These are phyloP conservation scores for Annulohypoxylon truncatum DNA, from an alignment of 2,329 filamentous ascomycete species.

Conservation along the genomic window DNA sequence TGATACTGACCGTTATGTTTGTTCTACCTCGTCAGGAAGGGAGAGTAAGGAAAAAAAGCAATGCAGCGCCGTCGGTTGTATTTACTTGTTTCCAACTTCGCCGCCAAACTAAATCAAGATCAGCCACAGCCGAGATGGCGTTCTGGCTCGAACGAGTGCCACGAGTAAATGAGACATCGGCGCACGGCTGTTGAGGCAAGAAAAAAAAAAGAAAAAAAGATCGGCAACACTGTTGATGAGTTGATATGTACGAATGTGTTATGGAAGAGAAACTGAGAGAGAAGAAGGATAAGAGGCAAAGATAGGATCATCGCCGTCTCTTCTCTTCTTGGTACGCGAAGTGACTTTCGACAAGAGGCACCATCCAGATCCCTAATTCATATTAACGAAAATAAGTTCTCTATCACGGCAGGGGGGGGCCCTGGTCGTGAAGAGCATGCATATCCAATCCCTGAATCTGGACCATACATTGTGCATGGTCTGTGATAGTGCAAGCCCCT, in stretches of 20 bases:
- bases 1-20: constrained; percentile 18
- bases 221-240: background rate
- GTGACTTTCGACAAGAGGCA: constrained; percentile 16
- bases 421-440: constrained; percentile 32
- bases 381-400: constrained; percentile 22
- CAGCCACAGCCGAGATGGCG: constrained; percentile 33
- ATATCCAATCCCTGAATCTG: constrained; percentile 42
- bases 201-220: background rate
- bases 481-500: constrained; percentile 36
- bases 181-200: background rate
- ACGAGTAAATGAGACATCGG: constrained; percentile 36
- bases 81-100: constrained; percentile 18
- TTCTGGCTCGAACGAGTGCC: constrained; percentile 20
- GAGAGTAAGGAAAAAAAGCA: constrained; percentile 16
- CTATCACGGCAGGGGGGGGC: constrained; percentile 28
- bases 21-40: constrained; percentile 12
- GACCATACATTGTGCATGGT: constrained; percentile 28
- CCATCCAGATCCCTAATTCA: background rate
- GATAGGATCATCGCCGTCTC: constrained; percentile 26
- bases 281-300: background rate
- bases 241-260: background rate
- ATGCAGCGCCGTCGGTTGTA: constrained; percentile 7
- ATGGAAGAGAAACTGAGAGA: background rate
- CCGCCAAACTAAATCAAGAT: constrained; percentile 10
- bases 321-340: constrained; percentile 30